phyloP scores from a whole-genome alignment of 345 rosid genomes.

The Corymbia maculata region DNA sequence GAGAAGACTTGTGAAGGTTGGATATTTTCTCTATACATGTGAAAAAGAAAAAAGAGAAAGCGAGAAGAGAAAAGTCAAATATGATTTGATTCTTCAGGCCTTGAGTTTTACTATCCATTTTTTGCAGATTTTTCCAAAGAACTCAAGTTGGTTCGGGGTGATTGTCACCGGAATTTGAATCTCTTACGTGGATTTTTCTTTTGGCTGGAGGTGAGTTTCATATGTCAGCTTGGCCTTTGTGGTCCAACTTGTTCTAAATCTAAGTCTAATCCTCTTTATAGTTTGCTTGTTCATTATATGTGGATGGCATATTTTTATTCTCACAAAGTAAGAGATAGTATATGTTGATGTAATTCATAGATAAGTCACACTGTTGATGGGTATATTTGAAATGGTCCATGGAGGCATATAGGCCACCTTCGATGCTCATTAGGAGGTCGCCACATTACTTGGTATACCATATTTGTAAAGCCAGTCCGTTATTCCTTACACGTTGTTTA shows the following conservation, averaged over 20 bases:
- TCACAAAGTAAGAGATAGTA: not conserved
- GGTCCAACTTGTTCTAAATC: not conserved
- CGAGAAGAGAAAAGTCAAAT: not conserved
- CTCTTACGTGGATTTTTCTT: slow-evolving; percentile 75
- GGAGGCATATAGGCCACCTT: not conserved
- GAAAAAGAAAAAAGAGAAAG: not conserved
- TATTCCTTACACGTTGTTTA: not conserved
- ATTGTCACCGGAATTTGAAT: slow-evolving; percentile 24
- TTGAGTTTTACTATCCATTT: not conserved
- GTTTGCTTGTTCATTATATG: not conserved
- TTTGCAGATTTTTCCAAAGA: slow-evolving; percentile 38
- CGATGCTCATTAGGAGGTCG: not conserved
- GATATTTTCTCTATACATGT: not conserved
- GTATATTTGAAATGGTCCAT: not conserved
- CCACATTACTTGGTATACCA: not conserved
- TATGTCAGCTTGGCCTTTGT: not conserved
- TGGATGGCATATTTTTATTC: not conserved
- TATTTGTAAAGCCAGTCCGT: not conserved
- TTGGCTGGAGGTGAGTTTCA: slow-evolving; percentile 48
- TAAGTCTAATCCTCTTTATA: not conserved
- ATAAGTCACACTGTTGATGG: not conserved
- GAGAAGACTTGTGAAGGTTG: not conserved
- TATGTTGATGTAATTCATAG: not conserved
- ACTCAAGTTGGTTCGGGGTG: not conserved
- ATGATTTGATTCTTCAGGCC: not conserved